These are phyloP conservation scores for Termitomyces sp. DNA, from an alignment of 768 basidiomycete genomes.

Conservation along the genomic window DNA sequence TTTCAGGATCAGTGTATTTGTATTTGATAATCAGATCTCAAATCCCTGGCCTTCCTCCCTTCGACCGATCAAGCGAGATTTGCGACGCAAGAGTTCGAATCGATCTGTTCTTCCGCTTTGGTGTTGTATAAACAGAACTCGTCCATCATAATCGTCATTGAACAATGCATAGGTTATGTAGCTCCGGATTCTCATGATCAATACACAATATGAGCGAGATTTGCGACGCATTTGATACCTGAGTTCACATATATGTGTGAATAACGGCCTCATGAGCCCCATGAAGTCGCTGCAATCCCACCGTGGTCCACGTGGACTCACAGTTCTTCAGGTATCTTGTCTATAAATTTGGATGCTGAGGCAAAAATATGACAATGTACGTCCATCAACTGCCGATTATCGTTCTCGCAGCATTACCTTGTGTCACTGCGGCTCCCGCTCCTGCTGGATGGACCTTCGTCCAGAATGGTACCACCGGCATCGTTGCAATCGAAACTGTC, in stretches of 20 bases:
- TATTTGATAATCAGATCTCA: neutral
- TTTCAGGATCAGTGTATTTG: neutral
- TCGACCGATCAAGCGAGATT: neutral
- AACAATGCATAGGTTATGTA: neutral
- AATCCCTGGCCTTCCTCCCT: too few species aligned
- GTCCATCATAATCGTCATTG: neutral
- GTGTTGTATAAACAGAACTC: neutral
- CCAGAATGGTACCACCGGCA: slow-evolving; percentile 8
- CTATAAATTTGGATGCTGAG: neutral
- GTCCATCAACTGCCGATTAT: neutral
- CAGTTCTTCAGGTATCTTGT: neutral
- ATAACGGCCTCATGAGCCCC: neutral
- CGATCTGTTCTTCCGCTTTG: neutral
- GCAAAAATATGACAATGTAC: neutral
- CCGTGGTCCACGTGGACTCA: neutral
- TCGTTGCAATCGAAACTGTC: slow-evolving; percentile 3
- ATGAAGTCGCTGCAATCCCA: neutral
- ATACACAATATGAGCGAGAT: neutral
- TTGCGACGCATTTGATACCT: neutral
- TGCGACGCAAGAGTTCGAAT: neutral
- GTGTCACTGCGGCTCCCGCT: neutral
- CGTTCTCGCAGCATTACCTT: neutral
- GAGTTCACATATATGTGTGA: neutral
- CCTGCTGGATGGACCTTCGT: slow-evolving; percentile 6
- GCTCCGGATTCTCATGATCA: neutral